Evolutionary conservation across 352 stramenopile genomes (phyloP), one percentile per base, ranked within the genome.

Genomic region (Phytophthora pseudosyringae): DNA sequence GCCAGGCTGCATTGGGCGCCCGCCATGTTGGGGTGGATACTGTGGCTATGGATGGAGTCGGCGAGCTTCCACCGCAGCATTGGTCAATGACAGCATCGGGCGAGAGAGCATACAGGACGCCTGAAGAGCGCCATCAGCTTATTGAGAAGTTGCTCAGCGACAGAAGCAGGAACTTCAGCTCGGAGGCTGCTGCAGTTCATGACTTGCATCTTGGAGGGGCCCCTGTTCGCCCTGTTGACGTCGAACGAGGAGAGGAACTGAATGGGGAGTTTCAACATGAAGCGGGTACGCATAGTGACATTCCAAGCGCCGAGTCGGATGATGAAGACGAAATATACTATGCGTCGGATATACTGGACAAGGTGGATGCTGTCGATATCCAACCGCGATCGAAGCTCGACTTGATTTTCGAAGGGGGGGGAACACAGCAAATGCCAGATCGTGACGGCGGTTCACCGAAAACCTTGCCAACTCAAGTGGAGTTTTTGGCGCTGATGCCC

Each of bases 251-350:
- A 10, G 32, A 55, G 26, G 46, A 47, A 49, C 13, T 26, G 15
- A 25, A 11, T 58, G 28, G 31, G 1, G 35, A 44, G 15, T 48
- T 15, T 43, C 44, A 58, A 5, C 45, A 54, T 40, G 28, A 54
- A 31, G 21, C 2, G n/a, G 26, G 29, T 51, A 26, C 7, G 18
- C 18, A 28, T 44, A 59, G 38, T 39, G 47, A 10, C 10, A 26
- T 16, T 40, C 49, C 38, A 44, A 64, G 56, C 10, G 41, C 41
- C 6, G 46, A 53, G 11, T 71, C 55, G 15, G 61, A 71, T 12
- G 67, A 78, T 18, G 61, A 71, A 11, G 71, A 70, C 33, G 73
- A 73, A 32, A 65, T 88, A 11, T 88, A 79, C 33, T 86, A 83
- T 58, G 75, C 77, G 1, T 86, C 80, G 3, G 77, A 88, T 46